phyloP scores from a whole-genome alignment of 2,329 filamentous ascomycete genomes.

The Karstenula rhodostoma region DNA sequence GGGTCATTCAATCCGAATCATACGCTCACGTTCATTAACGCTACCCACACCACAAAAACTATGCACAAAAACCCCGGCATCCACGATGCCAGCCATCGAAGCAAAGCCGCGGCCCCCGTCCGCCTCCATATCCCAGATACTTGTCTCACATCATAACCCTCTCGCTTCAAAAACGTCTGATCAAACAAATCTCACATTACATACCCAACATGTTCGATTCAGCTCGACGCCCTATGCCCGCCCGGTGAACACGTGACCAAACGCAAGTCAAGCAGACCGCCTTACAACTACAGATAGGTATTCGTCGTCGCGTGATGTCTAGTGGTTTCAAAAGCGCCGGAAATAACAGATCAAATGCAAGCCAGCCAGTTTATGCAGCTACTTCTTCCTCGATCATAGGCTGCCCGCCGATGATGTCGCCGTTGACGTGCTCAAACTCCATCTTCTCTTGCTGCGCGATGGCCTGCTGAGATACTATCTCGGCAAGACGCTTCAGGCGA shows the following conservation, averaged over 20 bases:
- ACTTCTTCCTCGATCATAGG: constrained; percentile 35
- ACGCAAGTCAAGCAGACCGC: constrained; percentile 7
- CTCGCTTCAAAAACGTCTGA: constrained; percentile 10
- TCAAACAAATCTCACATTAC: constrained; percentile 26
- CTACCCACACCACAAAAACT: constrained; percentile 10
- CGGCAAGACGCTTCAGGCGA: constrained; percentile 91
- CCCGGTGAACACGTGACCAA: constrained; percentile 5
- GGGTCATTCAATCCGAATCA: background rate
- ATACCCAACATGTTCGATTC: constrained; percentile 26
- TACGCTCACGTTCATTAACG: constrained; percentile 23
- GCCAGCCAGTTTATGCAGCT: constrained; percentile 19
- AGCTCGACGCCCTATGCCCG: constrained; percentile 5
- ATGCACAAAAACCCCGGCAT: constrained; percentile 22
- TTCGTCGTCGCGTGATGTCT: constrained; percentile 17
- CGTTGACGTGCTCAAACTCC: constrained; percentile 58
- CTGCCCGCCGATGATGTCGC: constrained; percentile 33
- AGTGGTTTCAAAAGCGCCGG: constrained; percentile 7
- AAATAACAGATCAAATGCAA: constrained; percentile 9
- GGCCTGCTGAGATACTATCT: constrained; percentile 96
- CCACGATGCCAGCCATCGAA: constrained; percentile 5
- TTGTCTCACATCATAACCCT: constrained; percentile 12
- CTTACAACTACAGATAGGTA: constrained; percentile 20
- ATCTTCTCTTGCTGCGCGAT: constrained; percentile 93
- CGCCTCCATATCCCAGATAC: background rate
- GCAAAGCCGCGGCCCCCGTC: constrained; percentile 1